These are phyloP conservation scores for Luffa aegyptiaca DNA, from an alignment of 306 rosid species.

Conservation along the genomic window DNA sequence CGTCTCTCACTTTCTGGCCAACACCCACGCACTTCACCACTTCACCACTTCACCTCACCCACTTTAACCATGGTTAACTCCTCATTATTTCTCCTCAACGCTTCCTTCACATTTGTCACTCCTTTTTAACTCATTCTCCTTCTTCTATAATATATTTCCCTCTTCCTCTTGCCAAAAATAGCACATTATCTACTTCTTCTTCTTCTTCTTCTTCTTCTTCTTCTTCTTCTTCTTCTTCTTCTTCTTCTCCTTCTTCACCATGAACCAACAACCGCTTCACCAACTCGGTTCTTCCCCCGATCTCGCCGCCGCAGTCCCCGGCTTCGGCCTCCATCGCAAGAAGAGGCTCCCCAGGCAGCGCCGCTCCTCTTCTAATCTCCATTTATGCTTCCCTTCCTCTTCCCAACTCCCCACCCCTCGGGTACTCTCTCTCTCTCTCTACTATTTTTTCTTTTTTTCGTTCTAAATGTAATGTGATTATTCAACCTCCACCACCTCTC, in stretches of 20 bases:
- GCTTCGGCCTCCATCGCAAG: slow-evolving; percentile 38
- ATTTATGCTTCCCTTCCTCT: slow-evolving; percentile 18
- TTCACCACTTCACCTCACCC: no score
- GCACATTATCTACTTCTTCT: background rate
- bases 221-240: no score
- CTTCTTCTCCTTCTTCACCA: background rate
- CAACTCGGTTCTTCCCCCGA: background rate
- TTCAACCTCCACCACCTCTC: no score
- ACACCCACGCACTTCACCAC: no score
- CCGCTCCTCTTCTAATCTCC: slow-evolving; percentile 34
- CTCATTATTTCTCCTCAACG: background rate
- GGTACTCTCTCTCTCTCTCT: slow-evolving; percentile 20
- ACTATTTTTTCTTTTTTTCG: background rate
- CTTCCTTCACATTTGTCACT: background rate
- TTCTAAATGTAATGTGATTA: no score
- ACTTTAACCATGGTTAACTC: no score
- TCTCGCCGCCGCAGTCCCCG: background rate
- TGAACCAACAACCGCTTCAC: background rate
- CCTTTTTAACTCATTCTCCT: background rate
- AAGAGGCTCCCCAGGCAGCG: slow-evolving; percentile 66
- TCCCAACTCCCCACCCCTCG: slow-evolving; percentile 43
- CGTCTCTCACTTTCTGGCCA: slow-evolving; percentile 26
- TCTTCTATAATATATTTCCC: no score
- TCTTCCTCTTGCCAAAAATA: background rate
- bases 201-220: no score